Percentiles rank a stretch among this genome's conserved stretches.
Conservation (phyloP, 2,329 filamentous ascomycete genomes). For the Colletotrichum sp. region DNA sequence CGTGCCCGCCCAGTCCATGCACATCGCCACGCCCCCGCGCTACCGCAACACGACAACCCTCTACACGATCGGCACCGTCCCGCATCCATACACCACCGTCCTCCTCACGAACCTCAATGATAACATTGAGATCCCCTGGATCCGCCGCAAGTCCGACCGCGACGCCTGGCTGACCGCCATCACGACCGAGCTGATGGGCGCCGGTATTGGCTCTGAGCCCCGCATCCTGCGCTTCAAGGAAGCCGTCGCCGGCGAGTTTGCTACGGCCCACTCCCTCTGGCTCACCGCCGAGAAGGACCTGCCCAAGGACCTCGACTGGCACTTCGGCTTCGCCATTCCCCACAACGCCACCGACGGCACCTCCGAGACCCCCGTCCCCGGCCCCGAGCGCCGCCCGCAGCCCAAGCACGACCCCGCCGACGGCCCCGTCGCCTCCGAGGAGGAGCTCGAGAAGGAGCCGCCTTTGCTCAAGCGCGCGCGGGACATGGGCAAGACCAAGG, state of each 20-base stretch:
- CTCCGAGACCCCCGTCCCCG: slow-evolving; percentile 62
- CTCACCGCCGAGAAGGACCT: slow-evolving; percentile 72
- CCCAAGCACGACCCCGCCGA: slow-evolving; percentile 51
- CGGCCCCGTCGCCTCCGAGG: slow-evolving; percentile 55
- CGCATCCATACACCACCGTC: slow-evolving; percentile 87
- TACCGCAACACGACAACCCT: slow-evolving; percentile 75
- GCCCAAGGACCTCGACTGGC: slow-evolving; percentile 82
- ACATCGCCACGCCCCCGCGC: slow-evolving; percentile 67
- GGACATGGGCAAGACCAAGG: slow-evolving; percentile 49
- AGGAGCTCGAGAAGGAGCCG: slow-evolving; percentile 60
- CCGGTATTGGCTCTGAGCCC: slow-evolving; percentile 64
- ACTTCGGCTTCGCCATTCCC: slow-evolving; percentile 85
- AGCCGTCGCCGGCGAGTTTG: slow-evolving; percentile 73
- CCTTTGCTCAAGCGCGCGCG: slow-evolving; percentile 53
- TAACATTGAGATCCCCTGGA: slow-evolving; percentile 66
- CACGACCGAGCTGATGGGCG: slow-evolving; percentile 72
- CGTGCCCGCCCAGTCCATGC: slow-evolving; percentile 66
- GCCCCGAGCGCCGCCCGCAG: slow-evolving; percentile 60
- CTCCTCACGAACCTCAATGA: slow-evolving; percentile 69
- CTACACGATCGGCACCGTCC: slow-evolving; percentile 87
- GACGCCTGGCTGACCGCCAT: slow-evolving; percentile 80
- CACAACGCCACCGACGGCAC: slow-evolving; percentile 56
- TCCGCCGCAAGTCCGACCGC: slow-evolving; percentile 72
- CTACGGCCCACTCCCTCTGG: slow-evolving; percentile 75
- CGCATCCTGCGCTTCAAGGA: slow-evolving; percentile 82